Base-by-base conservation (phyloP, 306 rosid species). In the Hylodesmum podocarpum region DNA sequence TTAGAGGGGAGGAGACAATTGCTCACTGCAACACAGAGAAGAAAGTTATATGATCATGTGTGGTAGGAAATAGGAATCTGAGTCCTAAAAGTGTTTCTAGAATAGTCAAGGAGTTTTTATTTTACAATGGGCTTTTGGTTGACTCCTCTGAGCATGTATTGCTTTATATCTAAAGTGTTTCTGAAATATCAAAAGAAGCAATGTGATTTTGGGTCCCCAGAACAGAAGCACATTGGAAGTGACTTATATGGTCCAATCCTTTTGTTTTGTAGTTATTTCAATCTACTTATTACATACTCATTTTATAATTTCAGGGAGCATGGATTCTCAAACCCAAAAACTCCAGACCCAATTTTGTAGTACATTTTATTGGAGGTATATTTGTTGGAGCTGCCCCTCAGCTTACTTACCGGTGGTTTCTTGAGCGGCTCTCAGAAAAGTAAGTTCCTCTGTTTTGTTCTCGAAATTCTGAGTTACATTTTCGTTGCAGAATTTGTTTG, bases 321-420 rank as follows among this genome's bases (percentile, higher is more conserved):
- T 95, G 99, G 99, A 87, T 95, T 89, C 91, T 95, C 72, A 84
- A 86, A 84, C 99, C 97, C 5, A 89, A 79, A 83, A 84, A 29
- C 84, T 46, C 87, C 57, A 75, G 84, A 53, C 97, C 99, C 21
- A 88, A 84, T 79, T 88, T 58, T 5, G 97, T 92, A 72, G 94
- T 84, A 29, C 99, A 95, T 87, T 95, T 95, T 86, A 81, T 95
- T 15, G 99, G 99, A 55, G 99, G 99, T 36, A 86, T 92, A 70
- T 95, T 95, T 90, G 97, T 95, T 63, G 97, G 99, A 70, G 99
- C 97, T 55, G 97, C 99, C 14, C 99, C 99, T 78, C 99, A 92
- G 86, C 97, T 95, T 73, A 83, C 99, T 69, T 95, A 95, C 81
- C 97, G 97, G 3, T 78, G 88, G 91, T 95, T 92, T 85, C 91